Evolutionary conservation across 2,329 filamentous ascomycete genomes (phyloP).

Genomic region (Microsporum audouinii): DNA sequence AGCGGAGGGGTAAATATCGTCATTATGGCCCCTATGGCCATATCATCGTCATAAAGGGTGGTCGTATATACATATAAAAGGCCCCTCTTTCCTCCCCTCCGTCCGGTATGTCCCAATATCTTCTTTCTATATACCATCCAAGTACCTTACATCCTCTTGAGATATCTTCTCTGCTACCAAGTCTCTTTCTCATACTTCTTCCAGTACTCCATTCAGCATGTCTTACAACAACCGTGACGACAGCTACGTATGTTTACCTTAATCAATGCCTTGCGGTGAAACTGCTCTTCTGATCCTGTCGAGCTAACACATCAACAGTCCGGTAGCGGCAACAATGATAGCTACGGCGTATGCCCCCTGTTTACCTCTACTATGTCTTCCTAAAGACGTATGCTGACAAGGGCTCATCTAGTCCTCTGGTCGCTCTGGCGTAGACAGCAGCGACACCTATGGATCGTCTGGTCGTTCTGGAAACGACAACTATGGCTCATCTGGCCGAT

Average conservation of each 20-base stretch:
- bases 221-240: slow-evolving; percentile 10
- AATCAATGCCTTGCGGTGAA: background rate
- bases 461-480: slow-evolving; percentile 5
- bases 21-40: background rate
- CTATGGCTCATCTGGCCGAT: slow-evolving; percentile 4
- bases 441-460: slow-evolving; percentile 7
- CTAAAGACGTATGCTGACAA: background rate
- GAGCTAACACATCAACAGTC: background rate
- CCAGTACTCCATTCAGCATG: slow-evolving; percentile 3
- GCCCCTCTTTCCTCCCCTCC: background rate
- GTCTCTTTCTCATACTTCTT: background rate
- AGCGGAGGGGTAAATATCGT: background rate
- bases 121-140: background rate
- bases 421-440: background rate
- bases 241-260: slow-evolving; percentile 6
- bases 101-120: background rate
- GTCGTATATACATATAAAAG: slow-evolving; percentile 1
- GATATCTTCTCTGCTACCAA: background rate
- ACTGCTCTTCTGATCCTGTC: background rate
- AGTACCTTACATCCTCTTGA: background rate
- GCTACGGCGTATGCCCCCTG: slow-evolving; percentile 6
- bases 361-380: background rate
- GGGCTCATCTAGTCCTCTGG: background rate
- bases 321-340: slow-evolving; percentile 2
- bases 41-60: background rate